Evolutionary conservation across 2,329 filamentous ascomycete species (phyloP), one percentile per base, ranked within the genome.

Genomic region (Hawksworthiomyces lignivorus): DNA sequence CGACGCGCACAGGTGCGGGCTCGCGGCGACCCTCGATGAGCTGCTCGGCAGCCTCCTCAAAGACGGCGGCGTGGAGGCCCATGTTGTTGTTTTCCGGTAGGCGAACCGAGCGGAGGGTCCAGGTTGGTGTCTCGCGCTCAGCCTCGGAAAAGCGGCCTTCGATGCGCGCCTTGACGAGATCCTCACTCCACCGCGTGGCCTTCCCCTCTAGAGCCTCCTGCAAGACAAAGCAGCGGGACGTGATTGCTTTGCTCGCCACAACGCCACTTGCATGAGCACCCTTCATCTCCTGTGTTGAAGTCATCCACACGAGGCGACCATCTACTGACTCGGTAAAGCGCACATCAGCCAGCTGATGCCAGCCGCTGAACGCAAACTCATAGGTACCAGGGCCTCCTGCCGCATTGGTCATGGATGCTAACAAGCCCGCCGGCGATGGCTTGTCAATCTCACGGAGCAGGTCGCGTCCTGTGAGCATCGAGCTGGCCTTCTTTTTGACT

Each of bases 401-500:
- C 19, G 72, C 73, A 46, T 80, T 79, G 10, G 76, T 80, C 69
- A 80, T 77, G 9, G 75, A 77, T 20, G 74, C 73, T 45, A 82
- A 69, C 44, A 82, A 64, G 4, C 73, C 72, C 29, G 79, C 75
- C 2, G 78, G 71, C 3, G 79, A 83, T 18, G 83, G 84, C 54
- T 85, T 89, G 55, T 96, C 89, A 27, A 96, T 73, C 54, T 96
- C 88, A 4, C 88, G 80, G 41, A 94, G 63, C 39, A 97, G 65
- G 44, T 87, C 84, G 29, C 87, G 81, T 5, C 87, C 87, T 7
- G 80, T 84, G 35, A 79, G 68, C 24, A 72, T 76, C 41, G 73
- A 73, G 8, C 73, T 72, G 4, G 70, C 67, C 21, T 77, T 67
- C 59, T 89, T 94, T 50, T 81, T 82, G 12, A 95, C 63, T 17